Evolutionary conservation across 192 early-diverging fungal genomes (phyloP).

Genomic region (Diversispora eburnea): DNA sequence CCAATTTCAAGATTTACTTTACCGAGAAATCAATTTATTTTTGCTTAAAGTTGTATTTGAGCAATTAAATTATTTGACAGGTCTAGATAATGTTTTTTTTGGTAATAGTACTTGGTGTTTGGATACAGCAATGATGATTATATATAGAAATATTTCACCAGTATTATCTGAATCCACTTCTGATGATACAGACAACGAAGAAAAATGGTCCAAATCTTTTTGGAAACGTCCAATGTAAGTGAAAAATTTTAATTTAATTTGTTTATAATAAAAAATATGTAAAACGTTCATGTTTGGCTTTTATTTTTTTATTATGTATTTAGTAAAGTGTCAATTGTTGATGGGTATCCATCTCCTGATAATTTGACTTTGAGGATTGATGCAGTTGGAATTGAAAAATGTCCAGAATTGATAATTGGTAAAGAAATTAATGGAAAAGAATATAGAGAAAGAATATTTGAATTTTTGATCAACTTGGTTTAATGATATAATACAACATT

Average conservation of each 20-base stretch:
- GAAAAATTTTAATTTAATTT: background rate
- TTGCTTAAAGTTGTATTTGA: constrained; percentile 22
- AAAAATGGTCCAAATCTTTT: constrained; percentile 5
- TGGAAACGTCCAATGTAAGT: constrained; percentile 16
- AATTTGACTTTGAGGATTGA: constrained; percentile 9
- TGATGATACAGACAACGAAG: background rate
- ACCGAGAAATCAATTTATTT: constrained; percentile 9
- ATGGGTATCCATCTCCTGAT: background rate
- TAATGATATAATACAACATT: background rate
- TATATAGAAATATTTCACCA: constrained; percentile 16
- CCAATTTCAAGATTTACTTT: constrained; percentile 15
- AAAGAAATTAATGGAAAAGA: background rate
- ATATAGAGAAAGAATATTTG: constrained; percentile 5
- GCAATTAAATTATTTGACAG: constrained; percentile 11
- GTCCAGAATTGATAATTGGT: constrained; percentile 6
- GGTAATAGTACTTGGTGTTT: constrained; percentile 19
- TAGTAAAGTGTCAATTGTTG: constrained; percentile 6
- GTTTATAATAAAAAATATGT: background rate
- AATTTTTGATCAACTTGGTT: constrained; percentile 11
- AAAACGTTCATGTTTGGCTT: no score
- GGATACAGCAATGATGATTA: constrained; percentile 12
- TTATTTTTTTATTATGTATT: background rate
- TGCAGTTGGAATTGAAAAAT: background rate
- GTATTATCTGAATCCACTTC: background rate
- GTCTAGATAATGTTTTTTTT: background rate